Base-by-base conservation (phyloP, 1,139 yeast genomes). In the Sugiyamaella paludigena region DNA sequence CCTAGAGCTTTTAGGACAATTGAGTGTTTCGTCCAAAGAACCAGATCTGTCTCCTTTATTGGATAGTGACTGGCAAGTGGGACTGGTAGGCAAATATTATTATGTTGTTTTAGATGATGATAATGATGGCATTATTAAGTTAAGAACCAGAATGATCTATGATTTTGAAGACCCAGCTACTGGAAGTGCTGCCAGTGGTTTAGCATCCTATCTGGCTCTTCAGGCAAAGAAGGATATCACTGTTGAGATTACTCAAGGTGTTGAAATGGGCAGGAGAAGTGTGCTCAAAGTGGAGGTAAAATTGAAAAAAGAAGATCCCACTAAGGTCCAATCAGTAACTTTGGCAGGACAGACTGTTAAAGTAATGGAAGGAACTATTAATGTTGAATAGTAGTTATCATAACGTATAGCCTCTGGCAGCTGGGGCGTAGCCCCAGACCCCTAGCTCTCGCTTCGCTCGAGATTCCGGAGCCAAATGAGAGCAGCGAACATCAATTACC, bases 141-240 rank as follows among this genome's bases (percentile, higher is more conserved):
- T 51, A 4, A 38, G 52, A 4, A 39, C 52, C 11, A 42, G 54
- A 33, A 51, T 51, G 54, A 42, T 47, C 27, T 26, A 31, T 13
- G 28, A 11, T 11, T 12, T 51, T 4, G 54, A 51, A 28, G 54
- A 51, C 19, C 50, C 54, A 26, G 52, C 52, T 16, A 51, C 54
- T 10, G 54, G 54, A 27, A 45, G 50, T 32, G 52, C 54, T 15
- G 52, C 49, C n/a, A 28, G 45, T 24, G 40, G 43, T 10, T 28
- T 51, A 33, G 38, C 43, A 8, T 30, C 45, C 6, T 49, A 43
- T 30, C 30, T 51, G 36, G 39, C 48, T n/a, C 36, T 50, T 16
- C 19, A 16, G 9, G 41, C 36, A 6, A 28, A 27, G 35, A 30
- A 37, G 30, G 39, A 40, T 28, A 33, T 27, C 28, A 15, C 29